Conservation (phyloP, 176 grass and related monocot genomes). For the Echinochloa phyllopogon region DNA sequence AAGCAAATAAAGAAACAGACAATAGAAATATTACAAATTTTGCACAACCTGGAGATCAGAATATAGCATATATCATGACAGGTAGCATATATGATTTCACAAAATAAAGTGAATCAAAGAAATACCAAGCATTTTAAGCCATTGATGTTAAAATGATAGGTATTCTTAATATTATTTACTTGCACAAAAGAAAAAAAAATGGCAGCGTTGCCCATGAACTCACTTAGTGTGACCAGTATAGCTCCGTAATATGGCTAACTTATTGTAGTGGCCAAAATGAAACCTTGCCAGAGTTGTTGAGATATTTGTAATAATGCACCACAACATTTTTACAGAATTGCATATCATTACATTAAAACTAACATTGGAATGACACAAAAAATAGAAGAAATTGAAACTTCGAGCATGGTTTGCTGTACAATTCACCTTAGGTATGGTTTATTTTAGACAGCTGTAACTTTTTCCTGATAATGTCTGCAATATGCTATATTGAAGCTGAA, state of each 20-base stretch:
- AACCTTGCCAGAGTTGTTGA: background rate
- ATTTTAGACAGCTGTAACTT: background rate
- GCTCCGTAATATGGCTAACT: background rate
- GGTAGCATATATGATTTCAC: constrained; percentile 28
- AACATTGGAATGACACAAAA: background rate
- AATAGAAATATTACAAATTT: background rate
- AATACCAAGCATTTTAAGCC: constrained; percentile 1
- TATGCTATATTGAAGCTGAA: constrained; percentile 21
- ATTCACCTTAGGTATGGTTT: background rate
- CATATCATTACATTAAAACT: background rate
- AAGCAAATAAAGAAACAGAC: constrained; percentile 10
- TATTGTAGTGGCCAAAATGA: background rate
- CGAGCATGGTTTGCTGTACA: constrained; percentile 22
- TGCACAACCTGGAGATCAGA: constrained; percentile 20
- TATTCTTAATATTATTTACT: constrained; percentile 21
- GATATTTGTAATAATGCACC: constrained; percentile 10
- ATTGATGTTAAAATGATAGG: constrained; percentile 14
- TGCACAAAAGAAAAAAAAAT: constrained; percentile 22
- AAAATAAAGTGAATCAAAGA: constrained; percentile 15
- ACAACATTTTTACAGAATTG: background rate
- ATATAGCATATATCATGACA: constrained; percentile 17
- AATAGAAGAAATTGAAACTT: background rate
- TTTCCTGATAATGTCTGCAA: constrained; percentile 15
- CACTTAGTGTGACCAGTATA: background rate
- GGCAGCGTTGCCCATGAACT: background rate